Conservation (phyloP, 208 protist species). For the Trypanosoma rangeli region DNA sequence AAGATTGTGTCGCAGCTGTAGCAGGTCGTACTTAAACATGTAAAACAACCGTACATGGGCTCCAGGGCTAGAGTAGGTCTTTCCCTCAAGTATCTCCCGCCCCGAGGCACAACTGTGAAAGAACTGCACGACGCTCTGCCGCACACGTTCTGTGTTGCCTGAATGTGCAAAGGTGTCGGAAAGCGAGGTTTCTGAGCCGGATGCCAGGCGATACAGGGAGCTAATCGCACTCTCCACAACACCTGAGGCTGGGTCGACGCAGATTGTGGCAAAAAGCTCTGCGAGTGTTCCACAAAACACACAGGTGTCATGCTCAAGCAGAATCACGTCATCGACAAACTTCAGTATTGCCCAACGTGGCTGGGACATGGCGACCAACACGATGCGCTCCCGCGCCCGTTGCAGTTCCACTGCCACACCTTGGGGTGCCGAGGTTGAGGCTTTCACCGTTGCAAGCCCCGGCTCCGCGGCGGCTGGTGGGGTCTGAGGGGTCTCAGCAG, state of each 20-base stretch:
- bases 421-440: not conserved
- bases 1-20: conserved; percentile 49
- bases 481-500: not conserved
- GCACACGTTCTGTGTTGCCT: conserved; percentile 27
- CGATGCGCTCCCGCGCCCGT: conserved; percentile 7
- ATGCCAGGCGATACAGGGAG: conserved; percentile 20
- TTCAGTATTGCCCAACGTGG: conserved; percentile 64
- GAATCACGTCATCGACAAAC: conserved; percentile 61
- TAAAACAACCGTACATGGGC: conserved; percentile 40
- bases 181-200: conserved; percentile 8
- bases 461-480: not conserved
- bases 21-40: conserved; percentile 49
- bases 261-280: conserved; percentile 36
- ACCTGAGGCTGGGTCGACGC: conserved; percentile 18
- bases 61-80: conserved; percentile 29
- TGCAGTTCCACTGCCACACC: conserved; percentile 9
- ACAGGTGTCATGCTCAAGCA: conserved; percentile 42
- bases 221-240: conserved; percentile 15
- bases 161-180: conserved; percentile 9
- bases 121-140: conserved; percentile 31
- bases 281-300: conserved; percentile 42
- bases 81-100: conserved; percentile 27
- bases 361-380: conserved; percentile 48
- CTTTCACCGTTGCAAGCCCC: not conserved
- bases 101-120: conserved; percentile 53